These are phyloP conservation scores for Candida peoriensis DNA, from an alignment of 805 yeast species.

Conservation along the genomic window DNA sequence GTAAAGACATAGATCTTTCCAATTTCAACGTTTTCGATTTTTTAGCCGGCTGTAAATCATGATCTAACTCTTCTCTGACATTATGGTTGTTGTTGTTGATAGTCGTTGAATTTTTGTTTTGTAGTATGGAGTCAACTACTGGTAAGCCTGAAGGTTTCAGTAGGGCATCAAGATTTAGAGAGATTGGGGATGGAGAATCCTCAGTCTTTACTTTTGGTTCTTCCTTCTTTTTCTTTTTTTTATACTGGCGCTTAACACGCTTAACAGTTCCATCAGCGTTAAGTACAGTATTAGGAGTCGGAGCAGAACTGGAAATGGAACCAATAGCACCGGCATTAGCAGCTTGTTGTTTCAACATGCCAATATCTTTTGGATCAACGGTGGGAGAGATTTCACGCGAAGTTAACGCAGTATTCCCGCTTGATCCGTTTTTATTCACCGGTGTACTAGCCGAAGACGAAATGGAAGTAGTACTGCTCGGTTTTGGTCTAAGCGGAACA, in stretches of 20 bases:
- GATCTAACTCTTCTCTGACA: constrained; percentile 4
- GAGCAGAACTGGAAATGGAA: constrained; percentile 4
- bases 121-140: constrained; percentile 1
- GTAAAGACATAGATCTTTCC: constrained; percentile 16
- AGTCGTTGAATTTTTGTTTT: too few relatives aligned
- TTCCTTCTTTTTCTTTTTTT: constrained; percentile 6
- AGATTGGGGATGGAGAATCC: constrained; percentile 22
- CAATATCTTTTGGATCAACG: constrained; percentile 20
- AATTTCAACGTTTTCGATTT: constrained; percentile 10
- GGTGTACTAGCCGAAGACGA: not conserved
- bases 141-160: constrained; percentile 10
- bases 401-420: not conserved
- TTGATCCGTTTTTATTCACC: too few relatives aligned
- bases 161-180: constrained; percentile 1
- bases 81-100: not conserved
- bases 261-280: not conserved
- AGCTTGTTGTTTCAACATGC: constrained; percentile 4
- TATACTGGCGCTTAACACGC: not conserved
- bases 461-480: not conserved
- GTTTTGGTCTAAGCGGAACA: not conserved
- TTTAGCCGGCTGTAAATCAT: constrained; percentile 11
- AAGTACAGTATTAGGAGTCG: not conserved
- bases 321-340: not conserved
- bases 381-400: constrained; percentile 19
- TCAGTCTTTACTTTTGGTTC: constrained; percentile 7